These are phyloP conservation scores for Tolypocladium endophyticum DNA, from an alignment of 2,329 filamentous ascomycete genomes.

Conservation along the genomic window DNA sequence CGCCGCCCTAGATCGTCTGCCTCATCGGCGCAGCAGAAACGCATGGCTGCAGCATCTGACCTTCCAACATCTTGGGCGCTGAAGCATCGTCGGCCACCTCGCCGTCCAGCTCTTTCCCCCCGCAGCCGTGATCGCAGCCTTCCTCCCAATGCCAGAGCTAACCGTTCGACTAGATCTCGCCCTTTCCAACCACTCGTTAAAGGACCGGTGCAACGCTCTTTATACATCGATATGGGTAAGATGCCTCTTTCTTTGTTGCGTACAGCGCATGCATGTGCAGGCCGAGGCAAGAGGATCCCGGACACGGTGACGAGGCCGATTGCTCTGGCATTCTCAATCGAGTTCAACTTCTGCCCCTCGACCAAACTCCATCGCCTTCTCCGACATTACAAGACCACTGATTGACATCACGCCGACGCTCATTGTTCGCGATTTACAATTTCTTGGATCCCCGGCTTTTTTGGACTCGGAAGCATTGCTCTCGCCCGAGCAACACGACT, in stretches of 20 bases:
- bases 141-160: constrained; percentile 12
- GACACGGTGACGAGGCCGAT: constrained; percentile 11
- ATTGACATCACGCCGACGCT: constrained; percentile 22
- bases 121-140: constrained; percentile 1
- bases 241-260: constrained; percentile 17
- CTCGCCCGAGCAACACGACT: constrained; percentile 10
- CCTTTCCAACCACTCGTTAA: constrained; percentile 18
- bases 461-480: constrained; percentile 18
- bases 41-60: neutral
- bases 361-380: constrained; percentile 7
- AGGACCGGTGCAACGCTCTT: constrained; percentile 22
- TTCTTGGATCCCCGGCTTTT: constrained; percentile 30
- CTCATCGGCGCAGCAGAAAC: neutral
- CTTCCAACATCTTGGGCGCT: neutral
- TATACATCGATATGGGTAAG: constrained; percentile 32
- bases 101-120: neutral
- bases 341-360: neutral
- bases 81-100: neutral
- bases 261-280: constrained; percentile 10
- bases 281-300: constrained; percentile 12
- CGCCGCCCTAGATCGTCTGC: neutral
- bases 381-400: constrained; percentile 11
- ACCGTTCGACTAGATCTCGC: constrained; percentile 13
- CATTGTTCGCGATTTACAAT: constrained; percentile 32
- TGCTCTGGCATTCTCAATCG: constrained; percentile 3